These are phyloP conservation scores for Solanum medicagineum DNA, from an alignment of 257 asterid species.

Conservation along the genomic window DNA sequence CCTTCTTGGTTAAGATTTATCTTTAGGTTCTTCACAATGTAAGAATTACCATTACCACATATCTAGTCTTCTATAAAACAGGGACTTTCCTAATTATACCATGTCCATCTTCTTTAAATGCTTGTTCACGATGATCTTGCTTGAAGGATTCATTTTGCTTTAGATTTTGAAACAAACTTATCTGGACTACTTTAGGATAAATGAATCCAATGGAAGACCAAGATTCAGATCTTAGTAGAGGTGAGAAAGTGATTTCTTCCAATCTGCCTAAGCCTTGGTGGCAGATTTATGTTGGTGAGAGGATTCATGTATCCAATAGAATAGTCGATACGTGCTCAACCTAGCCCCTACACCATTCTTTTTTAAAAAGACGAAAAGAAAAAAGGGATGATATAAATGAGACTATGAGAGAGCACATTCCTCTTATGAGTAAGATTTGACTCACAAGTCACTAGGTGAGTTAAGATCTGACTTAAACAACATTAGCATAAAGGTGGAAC, in stretches of 20 bases:
- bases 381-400: not conserved
- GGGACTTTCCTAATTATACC: not conserved
- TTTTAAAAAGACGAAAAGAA: not conserved
- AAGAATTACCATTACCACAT: not conserved
- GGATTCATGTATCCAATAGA: not conserved
- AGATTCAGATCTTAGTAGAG: not conserved
- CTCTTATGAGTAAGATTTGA: not conserved
- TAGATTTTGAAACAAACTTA: not conserved
- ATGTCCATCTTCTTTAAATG: not conserved
- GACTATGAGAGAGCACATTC: not conserved
- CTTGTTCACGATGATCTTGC: not conserved
- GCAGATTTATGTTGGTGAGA: not conserved
- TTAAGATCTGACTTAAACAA: not conserved
- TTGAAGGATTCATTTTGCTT: not conserved
- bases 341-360: not conserved
- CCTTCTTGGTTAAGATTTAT: not conserved
- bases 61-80: not conserved
- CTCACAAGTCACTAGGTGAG: not conserved
- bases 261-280: not conserved
- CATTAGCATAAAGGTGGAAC: not conserved
- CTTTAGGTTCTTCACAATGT: not conserved
- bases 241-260: not conserved
- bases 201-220: not conserved
- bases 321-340: not conserved
- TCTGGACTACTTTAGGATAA: not conserved